Conservation (phyloP, 2,329 filamentous ascomycete species). For the Metarhizium rileyi region DNA sequence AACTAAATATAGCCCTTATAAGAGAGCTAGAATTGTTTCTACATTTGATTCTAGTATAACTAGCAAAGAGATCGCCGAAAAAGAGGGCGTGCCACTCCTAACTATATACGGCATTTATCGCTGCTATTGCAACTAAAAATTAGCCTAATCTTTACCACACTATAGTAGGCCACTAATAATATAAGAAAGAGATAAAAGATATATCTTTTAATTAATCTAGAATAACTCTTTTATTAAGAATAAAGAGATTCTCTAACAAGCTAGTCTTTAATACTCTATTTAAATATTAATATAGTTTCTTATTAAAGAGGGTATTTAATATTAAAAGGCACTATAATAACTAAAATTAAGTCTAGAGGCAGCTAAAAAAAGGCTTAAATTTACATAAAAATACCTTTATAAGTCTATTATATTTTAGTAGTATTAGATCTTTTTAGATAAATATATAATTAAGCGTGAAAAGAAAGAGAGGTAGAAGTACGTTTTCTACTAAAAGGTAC, state of each 20-base stretch:
- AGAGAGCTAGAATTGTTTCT: too few species aligned
- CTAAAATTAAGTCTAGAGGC: not conserved
- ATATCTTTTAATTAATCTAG: slow-evolving; percentile 4
- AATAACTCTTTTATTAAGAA: slow-evolving; percentile 4
- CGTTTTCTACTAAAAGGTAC: not conserved
- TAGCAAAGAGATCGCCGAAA: too few species aligned
- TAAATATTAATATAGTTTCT: slow-evolving; percentile 3
- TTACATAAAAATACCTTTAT: not conserved
- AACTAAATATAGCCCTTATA: too few species aligned
- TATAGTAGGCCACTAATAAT: not conserved
- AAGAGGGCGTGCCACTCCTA: too few species aligned
- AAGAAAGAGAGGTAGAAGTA: not conserved
- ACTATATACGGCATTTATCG: too few species aligned
- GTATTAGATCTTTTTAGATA: slow-evolving; percentile 2
- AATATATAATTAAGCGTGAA: slow-evolving; percentile 1
- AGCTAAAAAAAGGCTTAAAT: slow-evolving; percentile 1
- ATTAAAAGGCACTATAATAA: not conserved
- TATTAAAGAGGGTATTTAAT: slow-evolving; percentile 4
- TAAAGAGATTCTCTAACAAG: not conserved
- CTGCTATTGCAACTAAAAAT: too few species aligned
- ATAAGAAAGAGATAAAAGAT: slow-evolving; percentile 1
- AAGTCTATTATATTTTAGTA: not conserved
- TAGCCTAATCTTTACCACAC: not conserved
- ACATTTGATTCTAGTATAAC: too few species aligned
- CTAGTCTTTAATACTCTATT: not conserved